Evolutionary conservation across 1,284 basidiomycete genomes (phyloP), one percentile per base, ranked within the genome.

Genomic region (Grifola frondosa): DNA sequence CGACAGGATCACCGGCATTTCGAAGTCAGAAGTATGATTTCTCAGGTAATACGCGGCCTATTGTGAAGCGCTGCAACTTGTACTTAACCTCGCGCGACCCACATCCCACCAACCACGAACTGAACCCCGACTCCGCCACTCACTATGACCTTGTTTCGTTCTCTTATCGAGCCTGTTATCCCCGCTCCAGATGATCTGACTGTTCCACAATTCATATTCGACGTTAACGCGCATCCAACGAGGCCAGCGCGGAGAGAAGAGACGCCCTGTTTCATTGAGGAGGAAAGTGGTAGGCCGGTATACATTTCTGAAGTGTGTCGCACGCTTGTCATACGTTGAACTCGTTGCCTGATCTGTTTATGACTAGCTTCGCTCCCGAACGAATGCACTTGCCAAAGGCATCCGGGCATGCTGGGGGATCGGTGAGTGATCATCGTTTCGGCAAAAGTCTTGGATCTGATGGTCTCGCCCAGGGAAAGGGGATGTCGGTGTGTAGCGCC

Each of bases 171-270:
- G 38, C 56, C 68, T 19, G 60, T 78, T 29, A 69, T 70, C 5
- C 51, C 52, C 40, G 76, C 84, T 40, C 84, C 84, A 6, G 81
- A 84, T 53, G 65, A 86, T 61, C 61, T 87, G 36, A 80, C 79
- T 9, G 67, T 87, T 15, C 74, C 80, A 7, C 84, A 88, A 61
- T 86, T 88, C 59, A 71, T 87, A 30, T 71, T 87, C 16, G 77
- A 81, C 46, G 59, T 61, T 5, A 55, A 69, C 20, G 15, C 16
- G 4, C 43, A 53, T 29, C 38, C 34, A 4, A 16, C 43, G 11
- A 44, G 51, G 15, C 51, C 51, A 4, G 40, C 41, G 6, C 37
- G 48, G 39, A 32, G 31, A 37, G 17, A 36, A 32, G 20, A 41
- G 0, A 45, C 48, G 28, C 50, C 58, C 3, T 58, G 54, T 46